Conservation (phyloP, 768 basidiomycete species). For the Russula virescens region DNA sequence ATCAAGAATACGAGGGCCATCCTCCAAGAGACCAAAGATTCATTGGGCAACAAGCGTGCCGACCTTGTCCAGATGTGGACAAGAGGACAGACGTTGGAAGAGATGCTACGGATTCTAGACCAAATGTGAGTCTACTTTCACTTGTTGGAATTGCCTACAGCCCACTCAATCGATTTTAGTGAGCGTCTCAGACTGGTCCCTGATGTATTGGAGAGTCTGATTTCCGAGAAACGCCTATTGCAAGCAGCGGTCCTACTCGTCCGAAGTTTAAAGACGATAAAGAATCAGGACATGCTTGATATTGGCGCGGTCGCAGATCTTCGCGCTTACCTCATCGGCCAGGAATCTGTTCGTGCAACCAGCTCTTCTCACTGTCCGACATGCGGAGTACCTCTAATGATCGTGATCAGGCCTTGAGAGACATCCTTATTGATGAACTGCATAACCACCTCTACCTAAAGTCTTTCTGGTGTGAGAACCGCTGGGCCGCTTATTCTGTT, state of each 20-base stretch:
- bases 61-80: conserved; percentile 90
- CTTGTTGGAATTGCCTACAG: conserved; percentile 11
- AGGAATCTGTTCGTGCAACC: conserved; percentile 67
- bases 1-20: conserved; percentile 62
- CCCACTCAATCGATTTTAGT: conserved; percentile 23
- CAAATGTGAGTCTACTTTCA: conserved; percentile 57
- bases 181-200: conserved; percentile 89
- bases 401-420: conserved; percentile 65
- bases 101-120: conserved; percentile 92
- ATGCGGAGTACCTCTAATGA: conserved; percentile 10
- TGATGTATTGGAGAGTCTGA: conserved; percentile 86
- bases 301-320: conserved; percentile 93
- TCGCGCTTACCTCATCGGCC: conserved; percentile 72
- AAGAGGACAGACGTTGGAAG: conserved; percentile 84
- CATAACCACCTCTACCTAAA: conserved; percentile 97
- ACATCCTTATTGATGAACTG: conserved; percentile 91
- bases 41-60: conserved; percentile 72
- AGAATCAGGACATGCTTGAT: conserved; percentile 88
- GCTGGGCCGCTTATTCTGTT: conserved; percentile 81
- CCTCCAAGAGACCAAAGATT: conserved; percentile 75
- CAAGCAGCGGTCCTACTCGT: conserved; percentile 86
- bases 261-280: conserved; percentile 82
- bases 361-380: background rate
- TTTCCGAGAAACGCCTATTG: conserved; percentile 90
- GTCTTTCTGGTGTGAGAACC: conserved; percentile 90